Evolutionary conservation across 306 rosid genomes (phyloP), one percentile per base, ranked within the genome.

Genomic region (Aeschynomene evenia): DNA sequence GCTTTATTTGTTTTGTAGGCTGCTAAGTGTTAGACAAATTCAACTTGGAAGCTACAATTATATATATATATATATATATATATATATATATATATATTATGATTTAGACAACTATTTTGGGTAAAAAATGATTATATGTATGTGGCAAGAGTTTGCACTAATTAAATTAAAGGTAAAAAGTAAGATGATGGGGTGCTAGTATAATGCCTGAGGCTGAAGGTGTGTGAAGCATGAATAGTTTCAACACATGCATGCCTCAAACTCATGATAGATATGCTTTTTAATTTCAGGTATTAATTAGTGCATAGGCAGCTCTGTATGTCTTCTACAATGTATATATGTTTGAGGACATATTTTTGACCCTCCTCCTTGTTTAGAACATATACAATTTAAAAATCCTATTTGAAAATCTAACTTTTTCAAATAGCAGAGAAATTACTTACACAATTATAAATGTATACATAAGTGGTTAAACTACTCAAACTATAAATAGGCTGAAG

Each of bases 1-100:
- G 74, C n/a, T n/a, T n/a, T n/a, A n/a, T n/a, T n/a, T n/a, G n/a
- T 59, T 49, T 56, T 66, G 79, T 51, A 45, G 66, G 58, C 16
- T 45, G n/a, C 58, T 42, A 56, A 2, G 31, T 65, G 12, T 68
- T 31, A 9, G 7, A 26, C 15, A 45, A 12, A 42, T 57, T 29
- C 53, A 54, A 31, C 33, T 58, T 19, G 24, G 21, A 39, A 59
- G 68, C 19, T 45, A 59, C 19, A 52, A 8, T 60, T 67, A 59
- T 52, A 33, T 58, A 48, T 39, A n/a, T n/a, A n/a, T n/a, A n/a
- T n/a, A n/a, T 24, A 0, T 55, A 24, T 39, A 24, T 36, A 36
- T 0, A 0, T 36, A 36, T 1, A 36, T 3, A 36, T 4, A 36
- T 36, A 6, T 36, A 36, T 39, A 39, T 39, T 7, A 33, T 7